Base-by-base conservation (phyloP, 2,329 filamentous ascomycete species). In the Neopestalotiopsis clavispora region DNA sequence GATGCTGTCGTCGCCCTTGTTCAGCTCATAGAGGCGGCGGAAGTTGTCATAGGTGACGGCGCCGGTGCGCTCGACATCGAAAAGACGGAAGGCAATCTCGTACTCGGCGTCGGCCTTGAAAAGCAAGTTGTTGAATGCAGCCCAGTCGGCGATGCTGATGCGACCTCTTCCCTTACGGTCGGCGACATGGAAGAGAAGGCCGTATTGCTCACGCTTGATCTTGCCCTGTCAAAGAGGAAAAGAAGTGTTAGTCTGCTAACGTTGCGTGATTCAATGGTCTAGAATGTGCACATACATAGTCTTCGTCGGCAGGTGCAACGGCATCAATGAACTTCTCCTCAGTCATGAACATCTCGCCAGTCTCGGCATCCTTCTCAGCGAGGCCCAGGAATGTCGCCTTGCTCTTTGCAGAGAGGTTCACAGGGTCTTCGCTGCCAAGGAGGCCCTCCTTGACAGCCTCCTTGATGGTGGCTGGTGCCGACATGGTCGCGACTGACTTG, bases 91-190 rank as follows among this genome's bases (percentile, higher is more conserved):
- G 17, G 96, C 95, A 75, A 99, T 97, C 82, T 98, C 95, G 83
- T 99, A 99, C 84, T 99, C 96, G 80, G 96, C 96, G 78, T 98
- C 96, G 71, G 96, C 93, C 83, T 98, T 98, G 74, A 88, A 87
- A 69, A 99, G 90, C 72, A 99, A 89, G 84, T 97, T 97, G 84
- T 98, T 94, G 82, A 98, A 99, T 72, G 92, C 92, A 61, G 89
- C 90, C 94, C 95, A 99, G 83, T 99, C 96, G 70, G 90, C 85
- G 67, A 98, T 84, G 74, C 84, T 92, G 74, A 99, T 86, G 75
- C 88, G 91, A 72, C 95, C 95, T 59, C 85, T 85, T 73, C 86
- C 88, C 73, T 89, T 89, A 75, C 93, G 90, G 81, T 99, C 96
- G 75, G 96, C 96, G 69, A 99, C 92, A 72, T 87, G 86, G 83